Conservation (phyloP, 192 early-diverging fungal species). For the Mortierella antarctica region DNA sequence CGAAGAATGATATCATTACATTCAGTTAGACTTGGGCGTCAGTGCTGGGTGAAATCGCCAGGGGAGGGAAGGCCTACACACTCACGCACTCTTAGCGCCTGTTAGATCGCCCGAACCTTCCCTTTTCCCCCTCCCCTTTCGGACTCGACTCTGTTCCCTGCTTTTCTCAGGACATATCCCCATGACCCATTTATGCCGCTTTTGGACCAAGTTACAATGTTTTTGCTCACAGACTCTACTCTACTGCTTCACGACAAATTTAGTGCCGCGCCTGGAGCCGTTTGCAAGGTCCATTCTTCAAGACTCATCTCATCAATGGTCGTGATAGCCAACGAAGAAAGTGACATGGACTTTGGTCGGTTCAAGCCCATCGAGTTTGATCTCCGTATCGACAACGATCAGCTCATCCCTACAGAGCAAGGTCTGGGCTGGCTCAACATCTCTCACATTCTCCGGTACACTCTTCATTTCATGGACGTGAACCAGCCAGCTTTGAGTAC, state of each 20-base stretch:
- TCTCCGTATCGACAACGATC: slow-evolving; percentile 43
- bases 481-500: slow-evolving; percentile 16
- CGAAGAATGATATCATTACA: too few relatives aligned
- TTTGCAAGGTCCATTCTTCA: slow-evolving; percentile 21
- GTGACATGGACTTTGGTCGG: slow-evolving; percentile 42
- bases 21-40: too few relatives aligned
- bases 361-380: slow-evolving; percentile 38
- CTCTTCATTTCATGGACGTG: slow-evolving; percentile 40
- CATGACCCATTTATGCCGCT: slow-evolving; percentile 18
- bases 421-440: slow-evolving; percentile 43
- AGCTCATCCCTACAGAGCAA: slow-evolving; percentile 44
- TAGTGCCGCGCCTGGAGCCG: slow-evolving; percentile 26
- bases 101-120: background rate
- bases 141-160: background rate
- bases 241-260: background rate
- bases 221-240: background rate
- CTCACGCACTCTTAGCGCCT: background rate
- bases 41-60: too few relatives aligned
- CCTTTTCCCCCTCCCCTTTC: slow-evolving; percentile 4
- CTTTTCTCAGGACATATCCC: slow-evolving; percentile 2
- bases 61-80: too few relatives aligned
- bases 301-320: slow-evolving; percentile 28
- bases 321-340: slow-evolving; percentile 19
- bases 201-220: background rate
- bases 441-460: slow-evolving; percentile 42